Conservation (phyloP, 83 land plant genomes). For the Larix sibirica region DNA sequence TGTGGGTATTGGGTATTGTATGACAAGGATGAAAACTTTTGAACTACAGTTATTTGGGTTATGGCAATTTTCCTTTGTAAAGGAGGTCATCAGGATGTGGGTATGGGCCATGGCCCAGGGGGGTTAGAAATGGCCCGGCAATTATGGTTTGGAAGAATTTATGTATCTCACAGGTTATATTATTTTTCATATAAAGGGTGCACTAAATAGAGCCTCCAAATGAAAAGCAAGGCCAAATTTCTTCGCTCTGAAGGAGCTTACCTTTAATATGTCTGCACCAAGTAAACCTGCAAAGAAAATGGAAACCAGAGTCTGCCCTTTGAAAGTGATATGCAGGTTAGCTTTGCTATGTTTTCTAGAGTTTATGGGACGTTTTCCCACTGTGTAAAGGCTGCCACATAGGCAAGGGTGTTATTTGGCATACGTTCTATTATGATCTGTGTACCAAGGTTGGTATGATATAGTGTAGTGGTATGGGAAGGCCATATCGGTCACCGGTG, state of each 20-base stretch:
- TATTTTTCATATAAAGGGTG: neutral
- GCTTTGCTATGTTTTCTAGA: too few species aligned
- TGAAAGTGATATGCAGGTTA: too few species aligned
- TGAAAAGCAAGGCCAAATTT: neutral
- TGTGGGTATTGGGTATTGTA: too few species aligned
- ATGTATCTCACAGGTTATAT: neutral
- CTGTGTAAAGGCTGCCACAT: too few species aligned
- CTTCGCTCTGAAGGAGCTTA: neutral
- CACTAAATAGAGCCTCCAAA: neutral
- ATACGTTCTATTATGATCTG: neutral
- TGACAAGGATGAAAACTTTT: too few species aligned
- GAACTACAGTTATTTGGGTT: too few species aligned
- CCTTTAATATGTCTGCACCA: neutral
- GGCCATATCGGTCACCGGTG: neutral
- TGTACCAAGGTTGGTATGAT: neutral
- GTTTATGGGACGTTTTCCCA: too few species aligned
- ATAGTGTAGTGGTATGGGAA: neutral
- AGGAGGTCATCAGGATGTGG: too few species aligned
- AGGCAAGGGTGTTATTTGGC: neutral
- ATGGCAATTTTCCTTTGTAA: too few species aligned
- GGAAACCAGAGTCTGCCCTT: neutral
- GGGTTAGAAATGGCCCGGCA: too few species aligned
- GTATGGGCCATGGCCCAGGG: too few species aligned
- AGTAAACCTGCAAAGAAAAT: neutral
- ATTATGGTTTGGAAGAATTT: neutral